Conservation (phyloP, 2,329 filamentous ascomycete species). For the Neofusicoccum kwambonambiense region DNA sequence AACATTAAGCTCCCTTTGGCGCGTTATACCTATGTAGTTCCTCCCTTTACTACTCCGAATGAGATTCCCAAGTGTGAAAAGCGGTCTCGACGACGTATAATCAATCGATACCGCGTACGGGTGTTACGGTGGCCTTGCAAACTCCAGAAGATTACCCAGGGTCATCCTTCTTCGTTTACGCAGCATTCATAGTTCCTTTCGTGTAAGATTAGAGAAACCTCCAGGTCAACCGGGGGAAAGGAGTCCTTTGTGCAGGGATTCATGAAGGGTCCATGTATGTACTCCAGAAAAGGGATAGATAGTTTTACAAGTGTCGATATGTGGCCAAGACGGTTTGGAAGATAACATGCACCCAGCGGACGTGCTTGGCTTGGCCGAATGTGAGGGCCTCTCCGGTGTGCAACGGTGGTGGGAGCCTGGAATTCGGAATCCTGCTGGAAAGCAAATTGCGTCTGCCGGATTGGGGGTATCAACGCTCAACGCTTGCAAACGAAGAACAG, state of each 20-base stretch:
- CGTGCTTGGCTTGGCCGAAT: neutral
- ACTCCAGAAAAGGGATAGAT: neutral
- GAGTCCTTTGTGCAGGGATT: no score
- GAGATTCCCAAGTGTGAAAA: neutral
- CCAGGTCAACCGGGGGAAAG: neutral
- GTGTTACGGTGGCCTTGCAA: neutral
- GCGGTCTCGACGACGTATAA: no score
- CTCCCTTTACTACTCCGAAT: neutral
- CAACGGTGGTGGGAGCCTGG: neutral
- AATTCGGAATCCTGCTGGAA: neutral
- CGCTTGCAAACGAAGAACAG: slow-evolving; percentile 4
- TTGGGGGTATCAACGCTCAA: slow-evolving; percentile 15
- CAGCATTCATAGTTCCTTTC: neutral
- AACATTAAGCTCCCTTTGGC: neutral
- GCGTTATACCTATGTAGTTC: slow-evolving; percentile 4
- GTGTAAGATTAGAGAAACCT: slow-evolving; percentile 4
- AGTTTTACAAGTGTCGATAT: neutral
- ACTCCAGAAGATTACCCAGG: neutral
- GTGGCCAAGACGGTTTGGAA: neutral
- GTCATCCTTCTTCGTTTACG: neutral
- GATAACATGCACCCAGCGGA: neutral
- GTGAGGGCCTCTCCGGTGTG: neutral
- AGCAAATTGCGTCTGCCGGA: neutral
- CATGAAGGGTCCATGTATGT: neutral
- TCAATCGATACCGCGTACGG: no score